Evolutionary conservation across 129 eudicot species (phyloP), one percentile per base, ranked within the genome.

Genomic region (Artemisia argyi): DNA sequence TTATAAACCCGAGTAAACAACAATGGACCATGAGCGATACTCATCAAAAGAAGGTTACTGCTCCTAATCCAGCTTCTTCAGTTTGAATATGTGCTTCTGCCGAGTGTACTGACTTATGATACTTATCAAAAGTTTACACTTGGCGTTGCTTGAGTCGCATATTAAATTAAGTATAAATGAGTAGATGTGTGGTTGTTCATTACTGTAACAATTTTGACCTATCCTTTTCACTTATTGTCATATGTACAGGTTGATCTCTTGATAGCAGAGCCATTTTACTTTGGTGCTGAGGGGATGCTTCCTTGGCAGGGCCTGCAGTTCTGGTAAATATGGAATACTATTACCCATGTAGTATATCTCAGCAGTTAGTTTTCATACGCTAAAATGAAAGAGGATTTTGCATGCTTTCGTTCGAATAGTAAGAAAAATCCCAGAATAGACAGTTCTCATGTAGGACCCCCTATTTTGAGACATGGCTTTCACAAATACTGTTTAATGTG

Each of bases 281-380:
- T 78, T 59, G 98, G 97, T 60, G 79, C 73, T 24, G 97, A 93
- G 26, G 79, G 76, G 68, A 72, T 79, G 81, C 96, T 93, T 78
- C 98, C 98, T 69, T 93, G 98, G 97, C 90, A 93, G 60, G 83
- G 84, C 78, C 82, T 93, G 76, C 89, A 96, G 57, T 93, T 93
- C 76, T 93, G 98, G 98, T 93, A 87, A 65, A 78, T 54, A 20
- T 77, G 50, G 10, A 50, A 3, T 68, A 10, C 35, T 6, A 47
- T 68, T 13, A 4, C 59, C 46, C 52, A 26, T 53, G 62, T 39
- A 39, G 11, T 39, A 39, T 39, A 39, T 39, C 11, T 39, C 46
- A 7, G 42, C 77, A 26, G 32, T 28, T 14, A 60, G 17, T 46
- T 51, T 10, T 8, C 6, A 28, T 51, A 13, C 5, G 3, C 35